Conservation (phyloP, 345 rosid species). For the Brassica carinata region DNA sequence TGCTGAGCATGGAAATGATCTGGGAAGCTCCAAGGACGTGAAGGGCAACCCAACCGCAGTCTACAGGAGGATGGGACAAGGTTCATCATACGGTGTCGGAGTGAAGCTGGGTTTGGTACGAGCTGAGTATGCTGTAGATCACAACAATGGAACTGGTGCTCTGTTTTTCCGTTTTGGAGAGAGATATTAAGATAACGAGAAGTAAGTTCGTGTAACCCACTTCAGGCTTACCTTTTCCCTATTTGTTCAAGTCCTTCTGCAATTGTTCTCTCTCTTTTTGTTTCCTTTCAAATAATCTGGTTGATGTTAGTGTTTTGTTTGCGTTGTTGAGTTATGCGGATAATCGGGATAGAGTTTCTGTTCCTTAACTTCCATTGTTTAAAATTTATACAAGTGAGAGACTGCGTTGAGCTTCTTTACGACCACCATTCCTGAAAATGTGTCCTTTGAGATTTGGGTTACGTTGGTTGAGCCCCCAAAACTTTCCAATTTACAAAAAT, state of each 20-base stretch:
- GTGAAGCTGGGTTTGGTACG: slow-evolving; percentile 85
- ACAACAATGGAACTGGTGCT: slow-evolving; percentile 85
- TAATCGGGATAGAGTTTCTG: slow-evolving; percentile 20
- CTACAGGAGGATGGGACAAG: slow-evolving; percentile 86
- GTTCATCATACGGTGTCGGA: slow-evolving; percentile 94
- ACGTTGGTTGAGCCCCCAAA: not conserved
- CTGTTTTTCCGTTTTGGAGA: slow-evolving; percentile 95
- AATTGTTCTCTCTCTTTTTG: not conserved
- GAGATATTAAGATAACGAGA: slow-evolving; percentile 59
- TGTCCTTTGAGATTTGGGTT: not conserved
- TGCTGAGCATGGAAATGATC: slow-evolving; percentile 94
- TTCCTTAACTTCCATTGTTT: slow-evolving; percentile 17
- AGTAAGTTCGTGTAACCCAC: slow-evolving; percentile 14
- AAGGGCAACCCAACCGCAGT: slow-evolving; percentile 98
- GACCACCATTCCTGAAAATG: not conserved
- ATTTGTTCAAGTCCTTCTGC: slow-evolving; percentile 19
- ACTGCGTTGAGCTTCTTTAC: slow-evolving; percentile 7
- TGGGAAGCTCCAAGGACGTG: slow-evolving; percentile 93
- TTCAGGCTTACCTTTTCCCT: slow-evolving; percentile 13
- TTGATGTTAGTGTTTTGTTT: slow-evolving; percentile 23
- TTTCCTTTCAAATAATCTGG: slow-evolving; percentile 16
- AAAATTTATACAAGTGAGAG: not conserved
- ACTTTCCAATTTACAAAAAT: not conserved
- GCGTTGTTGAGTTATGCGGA: slow-evolving; percentile 28
- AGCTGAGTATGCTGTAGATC: slow-evolving; percentile 97